Percentiles rank a stretch among this genome's conserved stretches.
These are phyloP conservation scores for Pichia sp. DNA, from an alignment of 1,139 yeast species.

Conservation along the genomic window DNA sequence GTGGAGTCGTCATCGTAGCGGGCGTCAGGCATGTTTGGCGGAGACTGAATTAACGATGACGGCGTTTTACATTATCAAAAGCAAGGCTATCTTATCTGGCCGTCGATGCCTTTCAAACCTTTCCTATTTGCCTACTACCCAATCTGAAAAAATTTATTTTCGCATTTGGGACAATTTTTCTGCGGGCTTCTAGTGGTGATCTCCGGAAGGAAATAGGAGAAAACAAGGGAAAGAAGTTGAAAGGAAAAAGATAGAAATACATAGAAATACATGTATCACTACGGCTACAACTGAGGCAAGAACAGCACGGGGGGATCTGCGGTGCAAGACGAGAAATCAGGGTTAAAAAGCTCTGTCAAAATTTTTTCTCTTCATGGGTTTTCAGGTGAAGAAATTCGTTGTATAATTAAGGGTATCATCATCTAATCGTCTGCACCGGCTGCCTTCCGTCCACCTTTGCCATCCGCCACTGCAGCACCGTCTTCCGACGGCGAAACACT, in stretches of 20 bases:
- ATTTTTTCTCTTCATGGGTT: conserved; percentile 47
- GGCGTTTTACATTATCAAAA: too few relatives aligned
- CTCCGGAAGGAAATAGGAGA: too few relatives aligned
- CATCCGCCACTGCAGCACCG: background rate
- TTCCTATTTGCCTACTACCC: too few relatives aligned
- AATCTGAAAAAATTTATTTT: too few relatives aligned
- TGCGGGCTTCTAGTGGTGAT: too few relatives aligned
- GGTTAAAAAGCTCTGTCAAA: conserved; percentile 69
- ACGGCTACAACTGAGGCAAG: background rate
- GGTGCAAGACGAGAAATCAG: conserved; percentile 36
- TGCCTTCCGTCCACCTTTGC: background rate
- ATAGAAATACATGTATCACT: background rate
- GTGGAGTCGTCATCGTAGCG: conserved; percentile 20
- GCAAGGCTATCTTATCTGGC: too few relatives aligned
- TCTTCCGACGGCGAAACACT: background rate
- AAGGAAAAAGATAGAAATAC: too few relatives aligned
- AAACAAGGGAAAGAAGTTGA: too few relatives aligned
- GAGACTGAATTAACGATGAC: too few relatives aligned
- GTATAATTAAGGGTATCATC: conserved; percentile 29
- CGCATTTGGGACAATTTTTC: background rate
- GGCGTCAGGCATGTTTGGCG: background rate
- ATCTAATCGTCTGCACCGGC: conserved; percentile 12
- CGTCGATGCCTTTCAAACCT: too few relatives aligned
- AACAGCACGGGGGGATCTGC: background rate
- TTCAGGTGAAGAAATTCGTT: conserved; percentile 68